Conservation (phyloP, 116 monocot genomes). For the Dioscorea cayenensis region DNA sequence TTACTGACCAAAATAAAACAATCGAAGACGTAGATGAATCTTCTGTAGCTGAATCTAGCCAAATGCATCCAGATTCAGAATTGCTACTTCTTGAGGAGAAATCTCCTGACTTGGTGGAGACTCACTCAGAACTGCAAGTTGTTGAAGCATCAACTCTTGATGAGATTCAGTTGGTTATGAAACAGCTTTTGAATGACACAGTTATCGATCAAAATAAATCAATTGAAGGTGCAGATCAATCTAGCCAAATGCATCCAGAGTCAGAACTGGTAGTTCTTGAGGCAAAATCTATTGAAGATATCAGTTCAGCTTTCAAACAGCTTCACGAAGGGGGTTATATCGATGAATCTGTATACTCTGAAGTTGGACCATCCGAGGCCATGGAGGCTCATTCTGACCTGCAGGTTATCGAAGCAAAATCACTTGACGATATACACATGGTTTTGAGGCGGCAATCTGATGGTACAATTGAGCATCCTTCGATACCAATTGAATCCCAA, state of each 20-base stretch:
- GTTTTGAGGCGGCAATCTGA: conserved; percentile 8
- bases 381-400: conserved; percentile 3
- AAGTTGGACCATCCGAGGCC: conserved; percentile 8
- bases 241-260: conserved; percentile 5
- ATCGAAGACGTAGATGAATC: neutral
- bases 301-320: conserved; percentile 5
- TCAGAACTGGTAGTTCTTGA: conserved; percentile 19
- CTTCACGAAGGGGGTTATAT: neutral
- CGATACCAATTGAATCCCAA: neutral
- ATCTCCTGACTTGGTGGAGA: conserved; percentile 6
- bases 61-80: conserved; percentile 6
- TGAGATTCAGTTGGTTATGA: conserved; percentile 16
- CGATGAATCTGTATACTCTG: neutral
- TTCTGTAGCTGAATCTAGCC: conserved; percentile 5
- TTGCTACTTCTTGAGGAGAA: conserved; percentile 19
- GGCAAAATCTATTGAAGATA: conserved; percentile 9
- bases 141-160: conserved; percentile 19
- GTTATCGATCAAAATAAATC: neutral
- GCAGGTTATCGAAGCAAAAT: conserved; percentile 15
- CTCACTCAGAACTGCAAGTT: conserved; percentile 9
- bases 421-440: conserved; percentile 12
- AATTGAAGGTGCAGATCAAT: neutral
- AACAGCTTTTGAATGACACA: conserved; percentile 7
- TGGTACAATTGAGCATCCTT: neutral
- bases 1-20: neutral